Evolutionary conservation across 331 rosid species (phyloP).

Genomic region (Malus hybrid): DNA sequence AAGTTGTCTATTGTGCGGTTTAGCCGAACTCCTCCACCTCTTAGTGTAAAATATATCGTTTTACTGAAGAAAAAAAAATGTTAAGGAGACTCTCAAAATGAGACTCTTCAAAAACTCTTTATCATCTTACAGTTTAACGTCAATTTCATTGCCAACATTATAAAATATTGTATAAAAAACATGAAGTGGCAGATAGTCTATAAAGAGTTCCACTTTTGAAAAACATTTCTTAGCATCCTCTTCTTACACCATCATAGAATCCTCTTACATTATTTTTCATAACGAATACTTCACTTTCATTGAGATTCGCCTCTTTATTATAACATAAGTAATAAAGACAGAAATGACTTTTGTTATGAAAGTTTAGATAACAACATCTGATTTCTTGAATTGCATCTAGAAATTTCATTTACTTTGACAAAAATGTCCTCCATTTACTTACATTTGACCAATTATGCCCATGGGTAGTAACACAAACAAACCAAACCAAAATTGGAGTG

Average conservation of each 20-base stretch:
- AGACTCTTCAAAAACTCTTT: no score
- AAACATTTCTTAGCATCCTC: no score
- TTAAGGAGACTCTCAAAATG: no score
- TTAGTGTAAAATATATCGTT: no score
- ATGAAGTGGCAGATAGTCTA: no score
- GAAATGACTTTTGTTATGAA: no score
- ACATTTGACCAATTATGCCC: not conserved
- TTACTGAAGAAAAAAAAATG: no score
- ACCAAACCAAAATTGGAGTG: no score
- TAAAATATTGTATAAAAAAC: no score
- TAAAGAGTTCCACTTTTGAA: no score
- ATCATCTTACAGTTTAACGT: no score
- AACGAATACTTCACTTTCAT: not conserved
- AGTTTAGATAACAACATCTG: not conserved
- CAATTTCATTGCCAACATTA: rapidly evolving
- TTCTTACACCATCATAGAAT: not conserved
- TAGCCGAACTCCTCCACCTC: rapidly evolving
- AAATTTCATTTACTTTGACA: not conserved
- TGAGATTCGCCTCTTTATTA: not conserved
- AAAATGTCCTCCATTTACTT: not conserved
- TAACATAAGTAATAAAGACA: rapidly evolving
- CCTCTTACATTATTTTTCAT: not conserved
- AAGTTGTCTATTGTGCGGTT: no score
- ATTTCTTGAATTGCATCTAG: not conserved
- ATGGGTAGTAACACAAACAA: not conserved